A percentile compares a stretch with the other conserved stretches of the same genome.
These are phyloP conservation scores for Aethionema arabicum DNA, from an alignment of 345 rosid species.

Conservation along the genomic window DNA sequence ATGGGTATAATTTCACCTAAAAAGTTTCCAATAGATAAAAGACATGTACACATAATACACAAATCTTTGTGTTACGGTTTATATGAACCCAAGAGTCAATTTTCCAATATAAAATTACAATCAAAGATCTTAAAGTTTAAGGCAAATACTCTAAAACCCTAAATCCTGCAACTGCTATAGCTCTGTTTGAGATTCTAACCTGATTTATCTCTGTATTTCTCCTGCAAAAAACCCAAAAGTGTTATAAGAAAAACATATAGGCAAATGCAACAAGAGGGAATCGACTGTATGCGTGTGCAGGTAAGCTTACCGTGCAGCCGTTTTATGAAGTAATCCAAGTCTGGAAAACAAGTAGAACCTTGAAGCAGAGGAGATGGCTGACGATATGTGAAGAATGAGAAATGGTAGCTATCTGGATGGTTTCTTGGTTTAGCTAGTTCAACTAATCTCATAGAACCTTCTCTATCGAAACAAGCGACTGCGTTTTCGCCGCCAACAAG, in stretches of 20 bases:
- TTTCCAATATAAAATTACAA: neutral
- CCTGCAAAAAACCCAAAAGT: constrained; percentile 25
- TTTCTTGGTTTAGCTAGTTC: constrained; percentile 86
- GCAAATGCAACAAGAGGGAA: neutral
- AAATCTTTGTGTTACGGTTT: too few relatives aligned
- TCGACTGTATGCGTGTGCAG: neutral
- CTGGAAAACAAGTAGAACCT: constrained; percentile 73
- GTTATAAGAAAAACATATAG: constrained; percentile 3
- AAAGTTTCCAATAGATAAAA: too few relatives aligned
- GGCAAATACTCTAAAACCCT: constrained; percentile 1
- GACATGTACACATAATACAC: too few relatives aligned
- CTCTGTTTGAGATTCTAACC: neutral
- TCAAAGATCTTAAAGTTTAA: constrained; percentile 6
- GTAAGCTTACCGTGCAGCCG: constrained; percentile 73
- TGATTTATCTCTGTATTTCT: constrained; percentile 14
- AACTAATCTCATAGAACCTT: constrained; percentile 65
- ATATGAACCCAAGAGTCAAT: too few relatives aligned
- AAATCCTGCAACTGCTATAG: neutral
- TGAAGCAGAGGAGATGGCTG: constrained; percentile 74
- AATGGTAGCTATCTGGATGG: constrained; percentile 71
- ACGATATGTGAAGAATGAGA: constrained; percentile 71
- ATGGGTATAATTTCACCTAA: neutral
- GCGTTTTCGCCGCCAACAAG: constrained; percentile 66
- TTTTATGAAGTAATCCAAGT: constrained; percentile 69
- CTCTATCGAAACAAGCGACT: constrained; percentile 70